These are phyloP conservation scores for Fusarium metavorans DNA, from an alignment of 2,329 filamentous ascomycete species.

Conservation along the genomic window DNA sequence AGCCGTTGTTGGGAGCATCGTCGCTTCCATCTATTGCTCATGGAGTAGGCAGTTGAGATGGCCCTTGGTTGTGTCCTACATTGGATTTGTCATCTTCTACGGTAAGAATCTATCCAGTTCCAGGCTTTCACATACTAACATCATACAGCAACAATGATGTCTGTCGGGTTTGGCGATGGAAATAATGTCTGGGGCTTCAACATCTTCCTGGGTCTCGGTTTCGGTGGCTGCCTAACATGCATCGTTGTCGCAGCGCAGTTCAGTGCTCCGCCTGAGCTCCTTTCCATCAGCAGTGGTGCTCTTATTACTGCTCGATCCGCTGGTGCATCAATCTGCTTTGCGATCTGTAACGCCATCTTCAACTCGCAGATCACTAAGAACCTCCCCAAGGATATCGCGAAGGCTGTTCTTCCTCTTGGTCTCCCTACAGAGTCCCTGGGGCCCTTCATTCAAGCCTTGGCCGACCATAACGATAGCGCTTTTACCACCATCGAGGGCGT, in stretches of 20 bases:
- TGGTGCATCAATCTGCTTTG: background rate
- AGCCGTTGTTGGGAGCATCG: background rate
- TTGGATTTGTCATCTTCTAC: background rate
- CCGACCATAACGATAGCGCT: background rate
- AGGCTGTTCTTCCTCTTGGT: background rate
- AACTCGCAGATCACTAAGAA: background rate
- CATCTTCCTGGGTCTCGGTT: background rate
- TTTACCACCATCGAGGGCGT: background rate
- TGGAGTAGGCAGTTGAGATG: background rate
- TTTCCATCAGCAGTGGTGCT: background rate
- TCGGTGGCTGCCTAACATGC: background rate
- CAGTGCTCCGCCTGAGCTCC: background rate
- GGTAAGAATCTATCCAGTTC: background rate
- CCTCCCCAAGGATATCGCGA: background rate
- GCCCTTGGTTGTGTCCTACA: background rate
- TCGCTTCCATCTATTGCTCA: background rate
- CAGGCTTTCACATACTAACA: background rate
- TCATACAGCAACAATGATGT: background rate
- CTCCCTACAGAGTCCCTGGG: background rate
- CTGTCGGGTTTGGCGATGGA: background rate
- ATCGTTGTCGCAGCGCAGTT: background rate
- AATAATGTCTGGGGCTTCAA: background rate
- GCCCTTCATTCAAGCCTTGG: background rate
- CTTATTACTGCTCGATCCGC: background rate
- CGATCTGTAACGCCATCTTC: background rate